Conservation (phyloP, 2,329 filamentous ascomycete genomes). For the Ciborinia camelliae region DNA sequence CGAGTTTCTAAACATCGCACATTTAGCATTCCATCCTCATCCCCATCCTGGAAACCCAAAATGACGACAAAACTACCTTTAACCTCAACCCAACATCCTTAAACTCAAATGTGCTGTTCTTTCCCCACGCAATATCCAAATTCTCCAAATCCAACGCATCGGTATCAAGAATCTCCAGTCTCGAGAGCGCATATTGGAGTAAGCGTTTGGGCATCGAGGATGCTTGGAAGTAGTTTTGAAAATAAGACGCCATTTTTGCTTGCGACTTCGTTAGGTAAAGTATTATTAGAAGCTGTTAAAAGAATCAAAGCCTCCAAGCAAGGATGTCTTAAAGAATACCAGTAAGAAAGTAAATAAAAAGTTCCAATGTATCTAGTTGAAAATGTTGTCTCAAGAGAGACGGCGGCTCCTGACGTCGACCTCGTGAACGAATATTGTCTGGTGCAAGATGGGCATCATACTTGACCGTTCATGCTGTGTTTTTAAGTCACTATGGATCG, state of each 20-base stretch:
- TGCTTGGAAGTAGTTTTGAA: slow-evolving; percentile 35
- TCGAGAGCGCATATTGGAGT: slow-evolving; percentile 78
- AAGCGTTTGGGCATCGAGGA: slow-evolving; percentile 84
- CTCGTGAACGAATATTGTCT: slow-evolving; percentile 28
- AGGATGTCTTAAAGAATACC: background rate
- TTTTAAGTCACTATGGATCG: background rate
- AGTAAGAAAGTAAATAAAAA: slow-evolving; percentile 1
- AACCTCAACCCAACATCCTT: slow-evolving; percentile 79
- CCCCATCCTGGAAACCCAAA: background rate
- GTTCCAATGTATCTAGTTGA: slow-evolving; percentile 14
- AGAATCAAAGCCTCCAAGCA: slow-evolving; percentile 15
- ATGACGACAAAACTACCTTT: slow-evolving; percentile 52
- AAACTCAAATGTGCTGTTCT: slow-evolving; percentile 79
- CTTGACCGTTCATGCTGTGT: slow-evolving; percentile 1
- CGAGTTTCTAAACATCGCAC: slow-evolving; percentile 63
- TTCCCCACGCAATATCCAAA: slow-evolving; percentile 78
- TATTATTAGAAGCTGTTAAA: background rate
- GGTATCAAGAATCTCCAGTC: slow-evolving; percentile 82
- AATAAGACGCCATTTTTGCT: slow-evolving; percentile 37
- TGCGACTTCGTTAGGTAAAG: slow-evolving; percentile 11
- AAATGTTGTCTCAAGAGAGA: slow-evolving; percentile 24
- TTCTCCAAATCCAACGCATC: slow-evolving; percentile 83
- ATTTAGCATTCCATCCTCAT: slow-evolving; percentile 27
- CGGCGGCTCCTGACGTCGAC: slow-evolving; percentile 28
- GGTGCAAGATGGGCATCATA: slow-evolving; percentile 16